Conservation (phyloP, 768 basidiomycete species). For the Tylopilus balloui region DNA sequence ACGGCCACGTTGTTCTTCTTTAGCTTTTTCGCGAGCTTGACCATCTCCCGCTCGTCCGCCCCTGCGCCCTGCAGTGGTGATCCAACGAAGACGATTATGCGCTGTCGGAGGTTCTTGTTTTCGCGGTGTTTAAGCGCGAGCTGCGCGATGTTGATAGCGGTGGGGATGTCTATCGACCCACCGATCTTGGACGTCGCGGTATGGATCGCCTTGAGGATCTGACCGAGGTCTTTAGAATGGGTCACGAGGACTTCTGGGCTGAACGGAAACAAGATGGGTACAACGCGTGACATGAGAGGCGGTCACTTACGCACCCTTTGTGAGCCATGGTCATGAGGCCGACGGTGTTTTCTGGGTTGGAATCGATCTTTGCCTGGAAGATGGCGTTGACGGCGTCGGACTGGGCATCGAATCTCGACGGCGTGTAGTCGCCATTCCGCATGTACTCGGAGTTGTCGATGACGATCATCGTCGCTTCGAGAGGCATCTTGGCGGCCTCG, state of each 20-base stretch:
- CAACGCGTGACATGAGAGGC: not conserved
- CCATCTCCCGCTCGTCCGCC: conserved; percentile 74
- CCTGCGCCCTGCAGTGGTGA: conserved; percentile 74
- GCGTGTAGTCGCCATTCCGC: conserved; percentile 89
- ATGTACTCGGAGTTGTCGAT: conserved; percentile 98
- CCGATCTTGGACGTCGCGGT: conserved; percentile 65
- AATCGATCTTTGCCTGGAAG: conserved; percentile 89
- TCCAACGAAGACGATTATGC: conserved; percentile 91
- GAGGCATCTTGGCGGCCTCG: conserved; percentile 61
- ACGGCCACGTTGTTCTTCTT: conserved; percentile 99
- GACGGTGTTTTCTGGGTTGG: conserved; percentile 96
- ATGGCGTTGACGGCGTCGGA: conserved; percentile 85
- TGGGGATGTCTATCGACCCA: conserved; percentile 81
- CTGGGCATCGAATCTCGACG: conserved; percentile 87
- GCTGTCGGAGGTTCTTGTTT: conserved; percentile 96
- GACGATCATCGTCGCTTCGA: conserved; percentile 97
- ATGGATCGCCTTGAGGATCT: conserved; percentile 80
- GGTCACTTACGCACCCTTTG: conserved; percentile 63
- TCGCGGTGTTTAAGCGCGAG: conserved; percentile 96
- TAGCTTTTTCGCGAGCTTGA: conserved; percentile 90
- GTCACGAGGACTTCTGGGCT: conserved; percentile 97
- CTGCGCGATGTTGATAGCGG: conserved; percentile 89
- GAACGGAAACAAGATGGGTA: conserved; percentile 6
- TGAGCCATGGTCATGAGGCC: conserved; percentile 98
- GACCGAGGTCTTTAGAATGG: conserved; percentile 91